Evolutionary conservation across 169 alveolate genomes (phyloP).

Genomic region (Theileria equi): DNA sequence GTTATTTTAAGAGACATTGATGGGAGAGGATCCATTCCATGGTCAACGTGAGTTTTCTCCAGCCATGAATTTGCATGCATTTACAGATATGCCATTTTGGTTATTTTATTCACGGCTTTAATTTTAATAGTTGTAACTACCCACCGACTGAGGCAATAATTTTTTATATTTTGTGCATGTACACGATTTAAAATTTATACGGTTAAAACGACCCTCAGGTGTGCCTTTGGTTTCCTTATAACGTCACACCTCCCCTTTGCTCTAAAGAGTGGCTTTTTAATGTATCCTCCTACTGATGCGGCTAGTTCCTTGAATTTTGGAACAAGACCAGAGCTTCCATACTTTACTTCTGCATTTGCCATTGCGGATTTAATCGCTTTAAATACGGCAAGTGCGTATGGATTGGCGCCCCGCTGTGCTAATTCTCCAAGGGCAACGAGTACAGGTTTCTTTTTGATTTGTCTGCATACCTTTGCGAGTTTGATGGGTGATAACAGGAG

Average conservation of each 20-base stretch:
- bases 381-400: conserved; percentile 56
- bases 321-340: conserved; percentile 36
- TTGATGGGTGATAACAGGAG: conserved; percentile 54
- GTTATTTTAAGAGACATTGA: conserved; percentile 1
- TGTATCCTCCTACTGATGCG: conserved; percentile 61
- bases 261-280: conserved; percentile 50
- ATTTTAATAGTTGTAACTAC: background rate
- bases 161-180: background rate
- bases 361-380: conserved; percentile 59
- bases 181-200: background rate
- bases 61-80: background rate
- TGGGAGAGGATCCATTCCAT: background rate
- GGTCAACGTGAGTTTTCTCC: background rate
- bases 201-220: conserved; percentile 42
- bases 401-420: conserved; percentile 57
- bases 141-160: background rate
- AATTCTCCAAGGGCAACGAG: conserved; percentile 63
- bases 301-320: conserved; percentile 52
- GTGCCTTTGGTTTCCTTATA: conserved; percentile 60
- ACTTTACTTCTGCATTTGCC: conserved; percentile 39
- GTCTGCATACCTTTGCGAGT: conserved; percentile 41
- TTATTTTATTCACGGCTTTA: background rate
- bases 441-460: conserved; percentile 58
- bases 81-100: conserved; percentile 1
- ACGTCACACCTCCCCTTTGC: conserved; percentile 65